These are phyloP conservation scores for Cladosporium austrohemisphaericum DNA, from an alignment of 2,329 filamentous ascomycete species.

Conservation along the genomic window DNA sequence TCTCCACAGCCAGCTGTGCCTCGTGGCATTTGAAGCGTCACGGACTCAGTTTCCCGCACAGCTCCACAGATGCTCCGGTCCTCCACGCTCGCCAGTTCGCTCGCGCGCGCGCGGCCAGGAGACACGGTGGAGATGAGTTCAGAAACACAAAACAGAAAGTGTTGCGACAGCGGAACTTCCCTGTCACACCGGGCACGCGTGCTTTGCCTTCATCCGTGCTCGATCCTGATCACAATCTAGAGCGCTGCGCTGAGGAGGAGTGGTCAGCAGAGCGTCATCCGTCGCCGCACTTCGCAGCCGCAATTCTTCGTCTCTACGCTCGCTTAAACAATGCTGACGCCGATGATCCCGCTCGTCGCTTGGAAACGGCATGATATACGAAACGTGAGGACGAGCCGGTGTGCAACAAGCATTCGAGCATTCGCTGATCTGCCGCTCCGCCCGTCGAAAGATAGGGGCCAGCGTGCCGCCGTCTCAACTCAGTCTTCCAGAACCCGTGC, in stretches of 20 bases:
- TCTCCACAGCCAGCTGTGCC: constrained; percentile 6
- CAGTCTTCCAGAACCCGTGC: constrained; percentile 9
- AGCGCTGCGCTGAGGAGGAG: not conserved
- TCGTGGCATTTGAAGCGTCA: constrained; percentile 4
- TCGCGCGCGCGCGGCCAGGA: not conserved
- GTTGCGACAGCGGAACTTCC: constrained; percentile 4
- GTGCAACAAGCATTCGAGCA: constrained; percentile 13
- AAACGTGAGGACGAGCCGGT: constrained; percentile 7
- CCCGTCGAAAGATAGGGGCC: constrained; percentile 5
- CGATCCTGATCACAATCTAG: not conserved
- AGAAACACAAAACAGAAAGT: too few species aligned
- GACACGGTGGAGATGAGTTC: constrained; percentile 2
- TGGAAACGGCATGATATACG: not conserved
- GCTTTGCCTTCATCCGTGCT: constrained; percentile 1
- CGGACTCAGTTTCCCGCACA: not conserved
- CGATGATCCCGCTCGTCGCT: not conserved
- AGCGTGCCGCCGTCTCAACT: constrained; percentile 4
- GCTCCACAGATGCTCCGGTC: constrained; percentile 3
- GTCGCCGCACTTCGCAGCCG: not conserved
- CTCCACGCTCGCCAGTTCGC: not conserved
- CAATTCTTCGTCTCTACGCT: not conserved
- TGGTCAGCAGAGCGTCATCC: constrained; percentile 3
- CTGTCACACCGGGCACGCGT: constrained; percentile 1
- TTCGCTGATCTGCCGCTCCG: constrained; percentile 13
- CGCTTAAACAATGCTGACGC: constrained; percentile 2